phyloP scores from a whole-genome alignment of 2,329 filamentous ascomycete genomes.

The Ceratocystis colombiana region DNA sequence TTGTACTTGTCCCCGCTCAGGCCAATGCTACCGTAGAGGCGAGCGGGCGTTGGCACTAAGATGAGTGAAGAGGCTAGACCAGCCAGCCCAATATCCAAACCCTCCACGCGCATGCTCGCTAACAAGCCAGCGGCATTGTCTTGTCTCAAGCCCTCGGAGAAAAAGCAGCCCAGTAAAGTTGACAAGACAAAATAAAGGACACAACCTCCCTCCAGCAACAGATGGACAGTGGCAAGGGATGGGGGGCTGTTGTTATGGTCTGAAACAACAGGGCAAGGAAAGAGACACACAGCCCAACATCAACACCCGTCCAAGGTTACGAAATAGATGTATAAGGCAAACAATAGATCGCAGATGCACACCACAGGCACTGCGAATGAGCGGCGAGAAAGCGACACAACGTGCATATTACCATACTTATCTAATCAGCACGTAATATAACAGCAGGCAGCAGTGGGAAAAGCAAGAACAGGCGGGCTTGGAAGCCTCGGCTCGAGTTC shows the following conservation, averaged over 20 bases:
- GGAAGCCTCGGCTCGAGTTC: too few species aligned
- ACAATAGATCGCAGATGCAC: neutral
- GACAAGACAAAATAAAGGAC: neutral
- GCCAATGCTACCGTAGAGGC: neutral
- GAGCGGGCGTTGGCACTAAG: neutral
- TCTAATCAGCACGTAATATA: too few species aligned
- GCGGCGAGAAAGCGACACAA: neutral
- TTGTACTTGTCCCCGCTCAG: neutral
- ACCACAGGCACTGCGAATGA: neutral
- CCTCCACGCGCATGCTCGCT: neutral
- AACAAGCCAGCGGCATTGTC: neutral
- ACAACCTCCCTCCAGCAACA: neutral
- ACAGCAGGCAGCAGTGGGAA: too few species aligned
- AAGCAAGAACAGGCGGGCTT: too few species aligned
- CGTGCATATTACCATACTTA: neutral
- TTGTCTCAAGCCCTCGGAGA: neutral
- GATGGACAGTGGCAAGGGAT: neutral
- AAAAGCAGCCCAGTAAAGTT: neutral
- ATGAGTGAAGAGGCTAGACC: neutral
- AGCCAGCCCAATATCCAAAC: neutral
- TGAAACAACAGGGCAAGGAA: conserved; percentile 7
- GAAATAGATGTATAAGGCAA: neutral
- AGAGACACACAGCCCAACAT: neutral
- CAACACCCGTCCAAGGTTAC: too few species aligned
- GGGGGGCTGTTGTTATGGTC: neutral